phyloP scores from a whole-genome alignment of 2,329 filamentous ascomycete genomes.

The Beauveria brongniartii region DNA sequence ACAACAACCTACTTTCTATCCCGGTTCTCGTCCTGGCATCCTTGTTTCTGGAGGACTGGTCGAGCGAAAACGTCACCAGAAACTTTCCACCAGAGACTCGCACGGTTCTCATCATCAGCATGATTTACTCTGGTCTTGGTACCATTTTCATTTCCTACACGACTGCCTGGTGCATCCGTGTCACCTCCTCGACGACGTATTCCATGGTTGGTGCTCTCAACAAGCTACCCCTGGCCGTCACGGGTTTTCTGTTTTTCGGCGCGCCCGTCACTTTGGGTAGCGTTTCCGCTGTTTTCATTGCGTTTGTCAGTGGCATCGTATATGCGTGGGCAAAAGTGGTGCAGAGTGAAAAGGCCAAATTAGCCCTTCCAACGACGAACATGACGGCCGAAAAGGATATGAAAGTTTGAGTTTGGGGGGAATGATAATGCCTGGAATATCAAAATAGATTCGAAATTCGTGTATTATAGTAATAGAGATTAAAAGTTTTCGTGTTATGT shows the following conservation, averaged over 20 bases:
- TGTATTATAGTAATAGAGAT: neutral
- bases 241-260: conserved; percentile 89
- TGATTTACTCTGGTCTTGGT: conserved; percentile 88
- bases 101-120: conserved; percentile 73
- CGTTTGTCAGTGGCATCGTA: conserved; percentile 86
- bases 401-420: neutral
- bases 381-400: neutral
- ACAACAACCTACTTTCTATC: conserved; percentile 97
- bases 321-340: conserved; percentile 61
- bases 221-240: conserved; percentile 92
- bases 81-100: conserved; percentile 85
- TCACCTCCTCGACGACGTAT: conserved; percentile 96
- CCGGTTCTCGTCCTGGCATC: conserved; percentile 81
- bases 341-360: conserved; percentile 60
- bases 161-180: conserved; percentile 96
- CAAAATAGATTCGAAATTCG: neutral
- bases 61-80: conserved; percentile 65
- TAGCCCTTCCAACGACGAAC: conserved; percentile 57
- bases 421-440: neutral
- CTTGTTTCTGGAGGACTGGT: conserved; percentile 87
- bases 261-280: conserved; percentile 88
- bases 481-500: too few species aligned
- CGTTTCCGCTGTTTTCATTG: conserved; percentile 82
- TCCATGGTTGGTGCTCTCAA: conserved; percentile 98
- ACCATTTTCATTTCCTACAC: conserved; percentile 99